Evolutionary conservation across 768 basidiomycete species (phyloP).

Genomic region (Mrakia frigida): DNA sequence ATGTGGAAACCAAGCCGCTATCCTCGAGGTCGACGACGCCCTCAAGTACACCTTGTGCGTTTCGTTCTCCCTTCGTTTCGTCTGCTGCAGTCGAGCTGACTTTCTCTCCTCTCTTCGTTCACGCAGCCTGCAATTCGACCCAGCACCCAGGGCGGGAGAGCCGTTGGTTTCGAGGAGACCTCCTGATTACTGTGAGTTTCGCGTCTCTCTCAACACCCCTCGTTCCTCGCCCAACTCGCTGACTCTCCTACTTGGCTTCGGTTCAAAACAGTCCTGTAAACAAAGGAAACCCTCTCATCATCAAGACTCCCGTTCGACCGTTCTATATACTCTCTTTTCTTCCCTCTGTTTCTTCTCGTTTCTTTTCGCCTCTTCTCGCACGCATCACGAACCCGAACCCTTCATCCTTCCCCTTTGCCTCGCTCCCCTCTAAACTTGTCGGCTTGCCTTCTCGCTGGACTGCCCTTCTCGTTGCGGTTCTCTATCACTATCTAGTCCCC

Average conservation of each 20-base stretch:
- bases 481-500: not conserved
- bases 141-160: slow-evolving; percentile 96
- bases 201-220: not conserved
- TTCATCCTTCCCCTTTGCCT: not conserved
- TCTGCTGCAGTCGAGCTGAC: not conserved
- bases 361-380: slow-evolving; percentile 9
- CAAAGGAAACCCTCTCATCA: not conserved
- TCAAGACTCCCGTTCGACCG: not conserved
- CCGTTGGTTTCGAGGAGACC: slow-evolving; percentile 71
- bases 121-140: slow-evolving; percentile 95
- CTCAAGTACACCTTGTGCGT: slow-evolving; percentile 49
- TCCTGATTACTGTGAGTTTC: slow-evolving; percentile 32
- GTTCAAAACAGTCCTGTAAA: slow-evolving; percentile 7
- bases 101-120: not conserved
- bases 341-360: not conserved
- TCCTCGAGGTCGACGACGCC: slow-evolving; percentile 90
- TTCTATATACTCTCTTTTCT: not conserved
- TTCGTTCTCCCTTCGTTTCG: slow-evolving; percentile 6
- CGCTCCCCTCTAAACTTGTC: not conserved
- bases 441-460: too few species aligned
- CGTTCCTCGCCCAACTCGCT: not conserved
- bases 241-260: not conserved
- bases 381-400: slow-evolving; percentile 12
- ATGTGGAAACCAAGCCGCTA: slow-evolving; percentile 98
- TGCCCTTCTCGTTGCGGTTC: too few species aligned